Conservation (phyloP, 1,139 yeast genomes). For the Kluyveromyces marxianus region DNA sequence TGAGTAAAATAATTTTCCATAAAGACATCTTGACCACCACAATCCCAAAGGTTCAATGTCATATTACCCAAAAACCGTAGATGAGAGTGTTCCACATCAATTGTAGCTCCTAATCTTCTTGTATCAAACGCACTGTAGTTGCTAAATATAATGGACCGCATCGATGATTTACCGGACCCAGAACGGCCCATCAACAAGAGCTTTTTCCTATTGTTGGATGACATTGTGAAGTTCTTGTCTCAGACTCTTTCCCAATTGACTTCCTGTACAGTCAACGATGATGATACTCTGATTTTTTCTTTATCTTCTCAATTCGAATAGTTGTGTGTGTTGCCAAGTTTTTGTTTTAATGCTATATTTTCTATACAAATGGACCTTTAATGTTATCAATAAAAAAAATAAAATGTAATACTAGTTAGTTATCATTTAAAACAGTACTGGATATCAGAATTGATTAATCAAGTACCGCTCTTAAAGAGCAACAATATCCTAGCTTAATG, state of each 20-base stretch:
- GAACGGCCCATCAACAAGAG: conserved; percentile 65
- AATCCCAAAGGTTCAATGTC: conserved; percentile 95
- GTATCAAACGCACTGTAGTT: conserved; percentile 97
- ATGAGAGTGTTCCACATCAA: conserved; percentile 96
- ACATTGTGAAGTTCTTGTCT: conserved; percentile 4
- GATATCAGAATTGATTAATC: no score
- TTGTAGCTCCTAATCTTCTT: conserved; percentile 90
- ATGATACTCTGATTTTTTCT: not conserved
- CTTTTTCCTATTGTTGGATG: conserved; percentile 29
- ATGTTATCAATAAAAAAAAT: no score
- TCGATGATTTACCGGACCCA: conserved; percentile 95
- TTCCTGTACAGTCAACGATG: no score
- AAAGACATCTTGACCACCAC: conserved; percentile 96
- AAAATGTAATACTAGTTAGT: no score
- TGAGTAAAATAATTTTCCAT: conserved; percentile 89
- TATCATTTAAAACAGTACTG: no score
- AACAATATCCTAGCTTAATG: no score
- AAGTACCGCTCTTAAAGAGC: no score
- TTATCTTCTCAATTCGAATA: not conserved
- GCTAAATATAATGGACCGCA: conserved; percentile 92
- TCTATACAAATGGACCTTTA: no score
- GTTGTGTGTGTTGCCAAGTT: no score
- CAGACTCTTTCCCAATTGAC: no score
- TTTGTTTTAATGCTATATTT: no score
- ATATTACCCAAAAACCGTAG: conserved; percentile 86